Base-by-base conservation (phyloP, 768 basidiomycete genomes). In the Russula dissimulans region DNA sequence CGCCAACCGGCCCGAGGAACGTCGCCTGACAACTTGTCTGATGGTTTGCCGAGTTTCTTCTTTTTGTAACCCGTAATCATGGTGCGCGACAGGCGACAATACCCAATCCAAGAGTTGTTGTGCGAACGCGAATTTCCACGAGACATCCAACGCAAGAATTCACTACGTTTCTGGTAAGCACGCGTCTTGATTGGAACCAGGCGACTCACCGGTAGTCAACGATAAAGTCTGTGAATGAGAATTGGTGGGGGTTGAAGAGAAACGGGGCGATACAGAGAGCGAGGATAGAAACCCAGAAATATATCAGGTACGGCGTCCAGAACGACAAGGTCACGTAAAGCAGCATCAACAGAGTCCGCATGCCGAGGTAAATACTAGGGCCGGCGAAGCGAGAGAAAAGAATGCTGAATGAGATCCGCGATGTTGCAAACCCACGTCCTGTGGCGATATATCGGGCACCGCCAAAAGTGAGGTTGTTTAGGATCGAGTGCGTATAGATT, bases 61-160 rank as follows among this genome's bases (percentile, higher is more conserved):
- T 90, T 91, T 82, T 98, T 98, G 84, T 94, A 99, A n/a, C 97
- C 97, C 17, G 97, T 99, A 70, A 99, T 95, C 83, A 92, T 89
- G 17, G 97, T 99, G 54, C 97, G 81, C n/a, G 93, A 93, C 48
- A 99, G 78, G 55, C 97, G 91, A 72, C 97, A 99, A 73, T 98
- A 99, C 0, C 97, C 95, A 66, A 98, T 95, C 97, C 97, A 99
- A 5, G 95, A 97, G 72, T 97, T 99, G 68, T 83, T 89, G 73
- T 99, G 97, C 22, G 93, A 92, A 36, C 94, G 82, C 42, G 97
- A 97, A 76, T 99, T 99, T 56, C 97, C 97, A 54, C 97, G 84
- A 38, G 87, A 95, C 95, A 99, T 98, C 97, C 97, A 99, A 64
- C 97, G 83, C 65, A 99, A 76, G 77, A 94, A 98, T 76, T 98